phyloP scores from a whole-genome alignment of 441 rosid genomes.

The Brassica hybrid region DNA sequence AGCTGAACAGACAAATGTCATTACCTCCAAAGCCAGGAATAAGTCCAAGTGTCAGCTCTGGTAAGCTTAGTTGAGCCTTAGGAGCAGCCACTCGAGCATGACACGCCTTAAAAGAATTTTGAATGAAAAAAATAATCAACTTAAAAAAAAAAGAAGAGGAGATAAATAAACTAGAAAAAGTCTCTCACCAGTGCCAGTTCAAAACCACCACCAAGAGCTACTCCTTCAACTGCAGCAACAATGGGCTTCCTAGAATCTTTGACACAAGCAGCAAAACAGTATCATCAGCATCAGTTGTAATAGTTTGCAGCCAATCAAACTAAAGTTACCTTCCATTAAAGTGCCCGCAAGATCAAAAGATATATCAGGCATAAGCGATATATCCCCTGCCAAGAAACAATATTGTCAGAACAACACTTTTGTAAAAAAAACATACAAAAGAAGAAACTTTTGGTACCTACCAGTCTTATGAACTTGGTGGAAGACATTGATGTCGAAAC shows the following conservation, averaged over 20 bases:
- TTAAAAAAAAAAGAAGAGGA: background rate
- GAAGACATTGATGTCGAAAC: conserved; percentile 89
- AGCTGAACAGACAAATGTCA: background rate
- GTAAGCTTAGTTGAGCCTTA: conserved; percentile 84
- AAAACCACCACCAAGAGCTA: conserved; percentile 98
- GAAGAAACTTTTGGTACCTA: conserved; percentile 28
- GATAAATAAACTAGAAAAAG: conserved; percentile 13
- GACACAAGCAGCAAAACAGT: conserved; percentile 19
- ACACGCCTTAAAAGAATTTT: conserved; percentile 62
- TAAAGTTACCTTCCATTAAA: conserved; percentile 68
- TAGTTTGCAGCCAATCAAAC: background rate
- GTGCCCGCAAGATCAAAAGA: conserved; percentile 79
- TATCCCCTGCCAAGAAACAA: conserved; percentile 62
- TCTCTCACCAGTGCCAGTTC: conserved; percentile 79
- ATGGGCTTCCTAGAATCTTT: conserved; percentile 73
- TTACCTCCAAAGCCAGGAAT: conserved; percentile 97
- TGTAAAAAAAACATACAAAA: background rate
- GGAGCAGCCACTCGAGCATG: conserved; percentile 90
- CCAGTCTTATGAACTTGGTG: conserved; percentile 74
- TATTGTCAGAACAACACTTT: background rate
- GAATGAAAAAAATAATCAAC: conserved; percentile 24
- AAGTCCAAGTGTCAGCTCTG: conserved; percentile 88
- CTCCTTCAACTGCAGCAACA: conserved; percentile 96
- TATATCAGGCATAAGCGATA: conserved; percentile 74
- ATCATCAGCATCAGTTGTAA: background rate